phyloP scores from a whole-genome alignment of 257 asterid genomes.

The Jacaranda copaia region DNA sequence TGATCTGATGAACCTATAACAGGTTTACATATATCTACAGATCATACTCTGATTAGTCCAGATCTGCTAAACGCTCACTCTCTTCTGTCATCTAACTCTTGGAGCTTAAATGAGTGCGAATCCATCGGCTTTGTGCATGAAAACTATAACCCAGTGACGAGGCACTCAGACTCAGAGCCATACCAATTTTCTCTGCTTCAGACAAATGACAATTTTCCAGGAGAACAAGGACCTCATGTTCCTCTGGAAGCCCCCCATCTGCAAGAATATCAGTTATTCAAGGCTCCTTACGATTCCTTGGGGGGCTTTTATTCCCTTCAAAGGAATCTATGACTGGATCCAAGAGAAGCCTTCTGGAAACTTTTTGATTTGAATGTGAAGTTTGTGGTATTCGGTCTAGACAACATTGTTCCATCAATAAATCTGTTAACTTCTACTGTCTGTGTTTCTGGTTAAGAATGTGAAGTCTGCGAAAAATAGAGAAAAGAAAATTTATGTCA shows the following conservation, averaged over 20 bases:
- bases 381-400: no score
- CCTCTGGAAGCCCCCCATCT: not conserved
- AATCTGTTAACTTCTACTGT: no score
- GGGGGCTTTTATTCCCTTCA: conserved; percentile 1
- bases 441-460: no score
- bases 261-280: conserved; percentile 47
- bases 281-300: conserved; percentile 37
- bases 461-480: no score
- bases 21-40: conserved; percentile 34
- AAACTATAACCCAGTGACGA: conserved; percentile 16
- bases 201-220: conserved; percentile 12
- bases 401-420: no score
- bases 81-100: conserved; percentile 59
- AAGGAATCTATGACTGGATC: conserved; percentile 36
- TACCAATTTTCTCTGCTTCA: conserved; percentile 36
- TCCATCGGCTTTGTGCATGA: conserved; percentile 32
- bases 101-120: conserved; percentile 48
- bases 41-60: conserved; percentile 30
- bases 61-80: conserved; percentile 54
- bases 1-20: conserved; percentile 1
- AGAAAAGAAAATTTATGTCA: no score
- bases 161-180: not conserved
- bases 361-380: no score
- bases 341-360: no score
- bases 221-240: conserved; percentile 28